Percentiles rank a stretch among this genome's conserved stretches.
These are phyloP conservation scores for Nowakowskiella sp. DNA, from an alignment of 192 early-diverging fungal species.

Conservation along the genomic window DNA sequence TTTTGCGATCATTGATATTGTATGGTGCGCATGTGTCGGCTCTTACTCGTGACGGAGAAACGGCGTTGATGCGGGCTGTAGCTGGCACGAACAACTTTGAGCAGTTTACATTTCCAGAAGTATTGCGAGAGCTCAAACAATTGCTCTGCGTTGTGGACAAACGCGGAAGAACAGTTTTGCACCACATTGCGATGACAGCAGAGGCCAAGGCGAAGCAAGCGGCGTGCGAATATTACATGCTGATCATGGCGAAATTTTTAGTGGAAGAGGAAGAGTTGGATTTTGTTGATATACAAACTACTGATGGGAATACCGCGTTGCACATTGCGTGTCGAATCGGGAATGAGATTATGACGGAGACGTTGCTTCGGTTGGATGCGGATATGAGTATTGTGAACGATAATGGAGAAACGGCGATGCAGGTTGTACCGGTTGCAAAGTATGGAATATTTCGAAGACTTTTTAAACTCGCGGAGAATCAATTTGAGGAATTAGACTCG, in stretches of 20 bases:
- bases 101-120: too few species aligned
- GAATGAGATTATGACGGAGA: not conserved
- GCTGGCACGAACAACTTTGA: too few species aligned
- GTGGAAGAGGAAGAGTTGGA: conserved; percentile 4
- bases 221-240: too few species aligned
- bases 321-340: conserved; percentile 20
- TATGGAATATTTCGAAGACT: too few species aligned
- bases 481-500: too few species aligned
- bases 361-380: conserved; percentile 12
- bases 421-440: conserved; percentile 13
- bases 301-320: conserved; percentile 19
- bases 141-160: not conserved
- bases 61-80: too few species aligned
- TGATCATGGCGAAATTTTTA: too few species aligned
- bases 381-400: not conserved
- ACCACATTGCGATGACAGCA: conserved; percentile 9
- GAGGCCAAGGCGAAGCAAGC: too few species aligned
- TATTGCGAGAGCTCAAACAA: too few species aligned
- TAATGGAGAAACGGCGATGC: conserved; percentile 2
- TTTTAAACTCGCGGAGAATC: too few species aligned
- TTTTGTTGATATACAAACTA: conserved; percentile 13
- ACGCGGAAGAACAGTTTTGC: conserved; percentile 11
- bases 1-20: conserved; percentile 6
- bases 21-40: conserved; percentile 13
- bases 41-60: too few species aligned